These are phyloP conservation scores for Zea mays DNA, from an alignment of 176 grass and related monocot species.

Conservation along the genomic window Zm-B73-REFERENCE-NAM-5.0 NC_050097.1:12173501-12174000, in stretches of 20 bases:
- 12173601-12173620: constrained; percentile 97
- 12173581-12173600: constrained; percentile 95
- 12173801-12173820: not conserved
- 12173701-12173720: not conserved
- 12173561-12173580: constrained; percentile 77
- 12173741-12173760: not conserved
- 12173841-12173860: not conserved
- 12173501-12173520: constrained; percentile 13
- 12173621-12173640: constrained; percentile 86
- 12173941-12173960: constrained; percentile 18
- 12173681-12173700: not conserved
- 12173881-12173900: not conserved
- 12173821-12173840: not conserved
- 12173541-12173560: constrained; percentile 45
- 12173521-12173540: constrained; percentile 21
- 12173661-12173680: not conserved
- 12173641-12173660: not conserved
- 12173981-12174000: constrained; percentile 96
- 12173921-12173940: not conserved
- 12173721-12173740: not conserved
- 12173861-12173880: not conserved
- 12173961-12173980: constrained; percentile 79
- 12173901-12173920: not conserved
- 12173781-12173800: not conserved
- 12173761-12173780: not conserved